Evolutionary conservation across 805 yeast species (phyloP).

Genomic region (Pichia cabralensis): DNA sequence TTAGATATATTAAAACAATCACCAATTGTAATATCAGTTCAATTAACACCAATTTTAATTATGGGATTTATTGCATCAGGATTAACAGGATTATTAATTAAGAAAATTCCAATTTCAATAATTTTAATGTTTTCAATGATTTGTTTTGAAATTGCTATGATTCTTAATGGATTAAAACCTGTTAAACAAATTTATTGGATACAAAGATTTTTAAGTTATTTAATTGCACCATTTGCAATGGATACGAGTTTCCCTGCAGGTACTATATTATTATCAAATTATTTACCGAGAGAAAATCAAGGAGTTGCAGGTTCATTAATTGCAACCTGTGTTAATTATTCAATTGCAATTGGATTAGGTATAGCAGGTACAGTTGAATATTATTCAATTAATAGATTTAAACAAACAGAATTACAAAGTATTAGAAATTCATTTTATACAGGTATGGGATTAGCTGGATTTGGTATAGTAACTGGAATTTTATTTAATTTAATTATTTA

Average conservation of each 20-base stretch:
- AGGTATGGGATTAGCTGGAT: slow-evolving; percentile 50
- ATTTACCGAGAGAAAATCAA: slow-evolving; percentile 52
- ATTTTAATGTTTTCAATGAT: slow-evolving; percentile 40
- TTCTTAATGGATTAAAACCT: slow-evolving; percentile 47
- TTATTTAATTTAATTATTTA: slow-evolving; percentile 2
- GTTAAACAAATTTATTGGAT: slow-evolving; percentile 50
- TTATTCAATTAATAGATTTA: slow-evolving; percentile 26
- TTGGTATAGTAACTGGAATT: slow-evolving; percentile 28
- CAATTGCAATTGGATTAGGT: slow-evolving; percentile 62
- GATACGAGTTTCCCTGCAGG: slow-evolving; percentile 72
- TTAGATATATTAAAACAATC: slow-evolving; percentile 38
- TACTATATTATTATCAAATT: slow-evolving; percentile 49
- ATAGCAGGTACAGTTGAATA: slow-evolving; percentile 59
- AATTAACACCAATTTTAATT: slow-evolving; percentile 36
- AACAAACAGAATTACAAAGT: slow-evolving; percentile 29
- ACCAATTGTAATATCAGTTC: slow-evolving; percentile 37
- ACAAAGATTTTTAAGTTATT: slow-evolving; percentile 44
- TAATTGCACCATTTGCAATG: slow-evolving; percentile 62
- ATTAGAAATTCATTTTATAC: slow-evolving; percentile 49
- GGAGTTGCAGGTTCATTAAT: slow-evolving; percentile 74
- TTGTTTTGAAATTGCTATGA: slow-evolving; percentile 43
- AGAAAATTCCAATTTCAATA: slow-evolving; percentile 37
- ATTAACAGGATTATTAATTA: slow-evolving; percentile 38
- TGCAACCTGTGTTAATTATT: slow-evolving; percentile 60
- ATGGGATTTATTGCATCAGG: slow-evolving; percentile 51